Conservation (phyloP, 768 basidiomycete species). For the Kwoniella mangroviensis region DNA sequence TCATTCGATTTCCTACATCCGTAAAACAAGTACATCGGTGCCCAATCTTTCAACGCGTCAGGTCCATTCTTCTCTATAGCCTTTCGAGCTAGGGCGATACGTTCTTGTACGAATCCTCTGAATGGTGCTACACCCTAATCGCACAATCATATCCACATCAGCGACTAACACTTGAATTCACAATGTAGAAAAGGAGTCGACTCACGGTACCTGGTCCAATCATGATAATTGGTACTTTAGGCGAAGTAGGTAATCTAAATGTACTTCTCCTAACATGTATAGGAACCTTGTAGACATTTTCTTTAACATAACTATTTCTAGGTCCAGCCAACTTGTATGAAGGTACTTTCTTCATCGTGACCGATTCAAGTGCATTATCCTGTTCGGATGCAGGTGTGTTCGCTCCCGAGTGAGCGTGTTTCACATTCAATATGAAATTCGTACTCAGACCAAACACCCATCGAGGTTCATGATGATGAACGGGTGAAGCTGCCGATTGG, state of each 20-base stretch:
- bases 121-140: slow-evolving; percentile 94
- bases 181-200: too few relatives aligned
- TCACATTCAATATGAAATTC: slow-evolving; percentile 93
- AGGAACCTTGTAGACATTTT: slow-evolving; percentile 76
- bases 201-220: slow-evolving; percentile 96
- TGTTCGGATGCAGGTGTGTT: slow-evolving; percentile 34
- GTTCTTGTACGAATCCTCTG: slow-evolving; percentile 98
- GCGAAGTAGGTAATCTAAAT: slow-evolving; percentile 95
- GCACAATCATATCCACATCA: neutral
- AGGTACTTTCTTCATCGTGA: slow-evolving; percentile 61
- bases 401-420: slow-evolving; percentile 63
- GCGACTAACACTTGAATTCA: too few relatives aligned
- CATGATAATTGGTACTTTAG: slow-evolving; percentile 98
- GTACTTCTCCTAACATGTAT: slow-evolving; percentile 95
- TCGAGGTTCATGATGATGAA: slow-evolving; percentile 63
- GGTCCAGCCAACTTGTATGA: slow-evolving; percentile 88
- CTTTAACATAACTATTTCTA: slow-evolving; percentile 76
- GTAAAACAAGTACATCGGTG: slow-evolving; percentile 90
- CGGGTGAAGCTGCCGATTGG: slow-evolving; percentile 66
- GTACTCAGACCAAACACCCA: slow-evolving; percentile 89
- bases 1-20: slow-evolving; percentile 87
- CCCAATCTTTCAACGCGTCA: slow-evolving; percentile 94
- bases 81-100: slow-evolving; percentile 91
- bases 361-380: slow-evolving; percentile 53
- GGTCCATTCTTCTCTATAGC: slow-evolving; percentile 94